These are phyloP conservation scores for Trypanosoma platydactyli DNA, from an alignment of 208 protist genomes.

Conservation along the genomic window DNA sequence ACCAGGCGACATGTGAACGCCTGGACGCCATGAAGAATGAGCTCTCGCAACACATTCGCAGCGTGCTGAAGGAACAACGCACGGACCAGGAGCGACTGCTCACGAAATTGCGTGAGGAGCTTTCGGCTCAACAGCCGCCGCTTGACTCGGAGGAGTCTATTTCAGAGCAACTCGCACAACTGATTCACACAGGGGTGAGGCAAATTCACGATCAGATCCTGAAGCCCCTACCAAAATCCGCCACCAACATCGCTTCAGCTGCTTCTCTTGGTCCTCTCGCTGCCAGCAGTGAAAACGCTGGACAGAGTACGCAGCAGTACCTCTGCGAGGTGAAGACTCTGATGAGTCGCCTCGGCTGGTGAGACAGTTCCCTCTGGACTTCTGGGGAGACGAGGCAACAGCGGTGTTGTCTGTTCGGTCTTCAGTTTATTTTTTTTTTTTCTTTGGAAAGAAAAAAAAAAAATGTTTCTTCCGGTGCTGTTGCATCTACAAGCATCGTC, in stretches of 20 bases:
- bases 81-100: constrained; percentile 21
- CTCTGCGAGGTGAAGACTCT: constrained; percentile 23
- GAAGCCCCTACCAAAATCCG: background rate
- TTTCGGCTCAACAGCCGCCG: constrained; percentile 10
- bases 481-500: no score
- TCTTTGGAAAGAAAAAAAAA: no score
- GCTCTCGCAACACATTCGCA: constrained; percentile 36
- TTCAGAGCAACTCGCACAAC: constrained; percentile 42
- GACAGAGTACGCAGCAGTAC: constrained; percentile 12
- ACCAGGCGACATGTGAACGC: constrained; percentile 48
- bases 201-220: constrained; percentile 43
- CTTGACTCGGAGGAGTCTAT: constrained; percentile 32
- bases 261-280: background rate
- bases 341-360: constrained; percentile 29
- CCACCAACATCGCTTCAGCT: background rate
- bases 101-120: background rate
- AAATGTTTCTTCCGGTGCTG: no score
- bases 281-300: background rate
- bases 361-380: background rate
- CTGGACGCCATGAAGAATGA: constrained; percentile 47
- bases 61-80: constrained; percentile 35
- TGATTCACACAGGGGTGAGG: constrained; percentile 64
- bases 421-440: constrained; percentile 12
- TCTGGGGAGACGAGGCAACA: background rate
- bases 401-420: background rate